Conservation (phyloP, 2,329 filamentous ascomycete species). For the Truncatella angustata region DNA sequence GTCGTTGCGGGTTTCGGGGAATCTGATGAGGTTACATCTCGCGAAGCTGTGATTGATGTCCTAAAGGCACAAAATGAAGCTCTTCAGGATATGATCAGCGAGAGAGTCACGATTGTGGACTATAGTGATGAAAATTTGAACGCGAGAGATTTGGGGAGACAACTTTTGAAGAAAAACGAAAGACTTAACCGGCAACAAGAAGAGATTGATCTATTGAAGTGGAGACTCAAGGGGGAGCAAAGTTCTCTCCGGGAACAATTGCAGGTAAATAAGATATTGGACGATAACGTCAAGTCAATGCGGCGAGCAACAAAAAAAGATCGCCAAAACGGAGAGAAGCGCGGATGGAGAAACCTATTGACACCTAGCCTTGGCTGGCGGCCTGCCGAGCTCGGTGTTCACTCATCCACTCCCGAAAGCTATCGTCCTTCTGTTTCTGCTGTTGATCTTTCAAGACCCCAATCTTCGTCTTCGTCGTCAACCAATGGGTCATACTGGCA, state of each 20-base stretch:
- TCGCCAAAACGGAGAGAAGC: background rate
- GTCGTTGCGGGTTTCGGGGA: no score
- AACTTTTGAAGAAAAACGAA: background rate
- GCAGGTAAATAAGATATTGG: conserved; percentile 1
- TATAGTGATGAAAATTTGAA: background rate
- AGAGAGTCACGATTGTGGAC: background rate
- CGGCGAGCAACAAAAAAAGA: background rate
- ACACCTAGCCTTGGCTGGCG: background rate
- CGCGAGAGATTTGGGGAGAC: background rate
- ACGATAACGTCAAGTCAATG: background rate
- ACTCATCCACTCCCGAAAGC: no score
- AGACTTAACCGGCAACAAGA: background rate
- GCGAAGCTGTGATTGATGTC: background rate
- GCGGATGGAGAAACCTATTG: background rate
- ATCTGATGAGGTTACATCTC: background rate
- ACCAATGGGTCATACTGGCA: no score
- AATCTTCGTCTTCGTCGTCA: no score
- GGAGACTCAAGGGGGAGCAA: background rate
- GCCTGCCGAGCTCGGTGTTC: background rate
- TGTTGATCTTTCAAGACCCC: no score
- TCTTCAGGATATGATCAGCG: background rate
- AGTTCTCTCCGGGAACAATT: background rate
- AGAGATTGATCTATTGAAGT: background rate
- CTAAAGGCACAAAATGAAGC: background rate
- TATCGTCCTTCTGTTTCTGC: no score